A percentile compares a stretch with the other conserved stretches of the same genome.
Conservation (phyloP, 2,329 filamentous ascomycete genomes). For the Didymella arachidicola region DNA sequence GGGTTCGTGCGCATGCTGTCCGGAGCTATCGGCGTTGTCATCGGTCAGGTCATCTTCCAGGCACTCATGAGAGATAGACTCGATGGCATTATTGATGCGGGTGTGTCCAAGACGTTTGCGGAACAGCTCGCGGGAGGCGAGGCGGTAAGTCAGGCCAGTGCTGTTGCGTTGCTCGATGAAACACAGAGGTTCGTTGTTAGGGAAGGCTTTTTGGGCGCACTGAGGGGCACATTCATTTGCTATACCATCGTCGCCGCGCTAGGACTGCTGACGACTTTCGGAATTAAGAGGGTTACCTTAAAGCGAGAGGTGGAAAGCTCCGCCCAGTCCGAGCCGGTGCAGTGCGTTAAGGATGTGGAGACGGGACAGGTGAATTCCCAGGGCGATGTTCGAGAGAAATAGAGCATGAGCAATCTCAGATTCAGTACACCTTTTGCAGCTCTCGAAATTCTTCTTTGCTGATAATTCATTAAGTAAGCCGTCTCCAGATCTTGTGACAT, state of each 20-base stretch:
- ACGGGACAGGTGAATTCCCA: too few species aligned
- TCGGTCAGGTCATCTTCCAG: constrained; percentile 62
- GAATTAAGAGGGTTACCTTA: constrained; percentile 45
- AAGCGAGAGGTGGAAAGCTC: background rate
- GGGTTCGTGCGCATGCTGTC: constrained; percentile 57
- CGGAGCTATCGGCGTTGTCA: constrained; percentile 58
- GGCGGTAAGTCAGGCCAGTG: constrained; percentile 43
- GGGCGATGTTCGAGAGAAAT: background rate
- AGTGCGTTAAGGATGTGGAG: background rate
- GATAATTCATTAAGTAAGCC: too few species aligned
- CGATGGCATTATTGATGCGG: constrained; percentile 27
- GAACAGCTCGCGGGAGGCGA: constrained; percentile 39
- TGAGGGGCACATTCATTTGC: constrained; percentile 62
- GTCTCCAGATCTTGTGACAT: too few species aligned
- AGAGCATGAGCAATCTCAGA: background rate
- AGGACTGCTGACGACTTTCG: constrained; percentile 44
- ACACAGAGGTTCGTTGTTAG: constrained; percentile 51
- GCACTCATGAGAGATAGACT: constrained; percentile 63
- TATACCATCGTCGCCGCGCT: constrained; percentile 54
- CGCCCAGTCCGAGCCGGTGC: background rate
- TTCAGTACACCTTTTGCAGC: too few species aligned
- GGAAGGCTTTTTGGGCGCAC: constrained; percentile 51
- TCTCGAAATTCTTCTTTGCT: too few species aligned
- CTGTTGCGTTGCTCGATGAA: constrained; percentile 31
- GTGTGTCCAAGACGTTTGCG: constrained; percentile 32